A percentile compares a stretch with the other conserved stretches of the same genome.
Conservation (phyloP, 2,329 filamentous ascomycete genomes). For the Aspergillus quadrilineatus region DNA sequence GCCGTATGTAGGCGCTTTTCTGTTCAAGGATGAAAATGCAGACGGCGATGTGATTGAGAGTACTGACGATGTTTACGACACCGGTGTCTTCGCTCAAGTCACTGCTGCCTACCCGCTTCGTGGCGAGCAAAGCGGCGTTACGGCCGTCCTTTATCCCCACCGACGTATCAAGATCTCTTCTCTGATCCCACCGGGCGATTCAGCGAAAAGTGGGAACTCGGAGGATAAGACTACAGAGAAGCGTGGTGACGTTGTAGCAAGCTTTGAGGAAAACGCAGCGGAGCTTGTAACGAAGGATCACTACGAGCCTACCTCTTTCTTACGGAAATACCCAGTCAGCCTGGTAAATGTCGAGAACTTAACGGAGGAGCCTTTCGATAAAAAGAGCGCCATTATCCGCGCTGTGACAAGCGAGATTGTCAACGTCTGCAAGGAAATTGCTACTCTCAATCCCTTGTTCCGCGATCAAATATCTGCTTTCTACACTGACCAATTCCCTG, state of each 20-base stretch:
- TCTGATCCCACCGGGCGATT: constrained; percentile 66
- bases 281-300: constrained; percentile 57
- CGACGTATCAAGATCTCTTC: constrained; percentile 87
- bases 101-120: constrained; percentile 88
- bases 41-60: constrained; percentile 93
- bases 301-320: constrained; percentile 86
- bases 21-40: constrained; percentile 93
- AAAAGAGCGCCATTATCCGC: constrained; percentile 82
- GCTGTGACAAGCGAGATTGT: constrained; percentile 97
- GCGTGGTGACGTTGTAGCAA: constrained; percentile 92
- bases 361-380: constrained; percentile 81
- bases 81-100: constrained; percentile 96
- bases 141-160: constrained; percentile 93
- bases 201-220: constrained; percentile 29
- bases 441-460: constrained; percentile 89
- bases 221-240: constrained; percentile 59
- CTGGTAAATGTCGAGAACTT: constrained; percentile 95
- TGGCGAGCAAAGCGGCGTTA: constrained; percentile 80
- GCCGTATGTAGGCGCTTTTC: constrained; percentile 92
- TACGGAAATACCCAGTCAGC: constrained; percentile 88
- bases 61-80: constrained; percentile 87
- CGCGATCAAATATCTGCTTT: constrained; percentile 97
- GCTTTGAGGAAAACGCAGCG: constrained; percentile 81
- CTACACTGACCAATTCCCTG: constrained; percentile 89
- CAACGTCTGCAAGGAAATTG: constrained; percentile 97